These are phyloP conservation scores for Cryptococcus maquisensis DNA, from an alignment of 1,284 basidiomycete genomes.

Conservation along the genomic window DNA sequence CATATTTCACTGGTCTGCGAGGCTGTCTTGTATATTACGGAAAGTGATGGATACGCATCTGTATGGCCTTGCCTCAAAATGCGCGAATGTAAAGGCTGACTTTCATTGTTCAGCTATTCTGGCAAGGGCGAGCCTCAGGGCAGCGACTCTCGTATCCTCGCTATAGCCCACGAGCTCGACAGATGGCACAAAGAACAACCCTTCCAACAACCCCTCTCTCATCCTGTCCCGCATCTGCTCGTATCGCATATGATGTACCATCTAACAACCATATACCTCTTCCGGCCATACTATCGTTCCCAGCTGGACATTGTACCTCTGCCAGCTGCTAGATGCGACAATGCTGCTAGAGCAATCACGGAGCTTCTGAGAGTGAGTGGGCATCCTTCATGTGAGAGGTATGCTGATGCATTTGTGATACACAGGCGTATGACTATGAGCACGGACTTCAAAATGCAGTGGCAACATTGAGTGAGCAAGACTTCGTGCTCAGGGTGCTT, in stretches of 20 bases:
- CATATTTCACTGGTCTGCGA: constrained; percentile 16
- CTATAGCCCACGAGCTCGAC: constrained; percentile 2
- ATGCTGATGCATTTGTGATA: not conserved
- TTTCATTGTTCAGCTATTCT: no score
- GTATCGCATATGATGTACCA: constrained; percentile 17
- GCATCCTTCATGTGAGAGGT: not conserved
- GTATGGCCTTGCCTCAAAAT: no score
- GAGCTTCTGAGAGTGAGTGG: constrained; percentile 4
- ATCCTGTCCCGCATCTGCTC: constrained; percentile 19
- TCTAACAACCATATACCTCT: constrained; percentile 16
- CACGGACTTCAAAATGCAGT: no score
- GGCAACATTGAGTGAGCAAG: no score
- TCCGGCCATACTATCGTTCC: constrained; percentile 18
- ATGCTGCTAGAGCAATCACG: constrained; percentile 10
- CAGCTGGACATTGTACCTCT: not conserved
- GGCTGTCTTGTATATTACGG: not conserved
- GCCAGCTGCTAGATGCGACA: constrained; percentile 13
- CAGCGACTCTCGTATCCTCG: no score
- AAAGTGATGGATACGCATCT: no score
- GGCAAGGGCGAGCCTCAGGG: no score
- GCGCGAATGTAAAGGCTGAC: no score
- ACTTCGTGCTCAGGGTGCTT: no score
- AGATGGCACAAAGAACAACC: constrained; percentile 13
- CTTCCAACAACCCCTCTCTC: constrained; percentile 2
- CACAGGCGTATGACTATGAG: not conserved